Base-by-base conservation (phyloP, 257 asterid genomes). In the Solanum infundibuliforme region DNA sequence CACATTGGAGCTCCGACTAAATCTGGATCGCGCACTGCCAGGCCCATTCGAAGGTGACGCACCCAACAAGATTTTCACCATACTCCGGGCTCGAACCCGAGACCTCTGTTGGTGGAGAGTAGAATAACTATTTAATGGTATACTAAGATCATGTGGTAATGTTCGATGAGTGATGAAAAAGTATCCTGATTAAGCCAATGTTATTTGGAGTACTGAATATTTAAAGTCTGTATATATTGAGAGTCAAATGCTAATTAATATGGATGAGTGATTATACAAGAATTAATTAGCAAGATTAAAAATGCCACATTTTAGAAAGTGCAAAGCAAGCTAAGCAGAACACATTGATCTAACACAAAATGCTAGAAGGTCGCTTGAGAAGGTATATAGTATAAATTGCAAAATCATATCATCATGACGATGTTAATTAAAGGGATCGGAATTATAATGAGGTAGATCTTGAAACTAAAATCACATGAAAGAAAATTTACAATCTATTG, bases 11-110 rank as follows among this genome's bases (percentile, higher is more conserved):
- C 14, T 43, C 2, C 20, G 20, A 13, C 7, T 46, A 46, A 46
- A 13, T 46, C 0, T 0, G 20, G 1, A 46, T 46, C 18, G 0
- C 7, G 55, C 55, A 46, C 18, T 46, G 55, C 55, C 0, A 13
- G 20, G 20, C 20, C 20, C 55, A 46, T 46, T 46, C 55, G 20
- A 1, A 2, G 55, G 20, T 46, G 55, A 13, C 2, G 2, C 55
- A 4, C 55, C 20, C 55, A 46, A 46, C 7, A 46, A 13, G 55
- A 46, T 46, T 46, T 46, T 46, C 55, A 13, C 55, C 55, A 46
- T 46, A 46, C 7, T 7, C 0, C 20, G 20, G 7, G 0, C 55
- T 46, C 55, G 0, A 46, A 46, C 55, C 20, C 20, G 20, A 46
- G 55, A 46, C 7, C 55, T 46, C 7, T 13, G 20, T 46, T 46